Conservation (phyloP, 257 asterid genomes). For the Penstemon newberryi region DNA sequence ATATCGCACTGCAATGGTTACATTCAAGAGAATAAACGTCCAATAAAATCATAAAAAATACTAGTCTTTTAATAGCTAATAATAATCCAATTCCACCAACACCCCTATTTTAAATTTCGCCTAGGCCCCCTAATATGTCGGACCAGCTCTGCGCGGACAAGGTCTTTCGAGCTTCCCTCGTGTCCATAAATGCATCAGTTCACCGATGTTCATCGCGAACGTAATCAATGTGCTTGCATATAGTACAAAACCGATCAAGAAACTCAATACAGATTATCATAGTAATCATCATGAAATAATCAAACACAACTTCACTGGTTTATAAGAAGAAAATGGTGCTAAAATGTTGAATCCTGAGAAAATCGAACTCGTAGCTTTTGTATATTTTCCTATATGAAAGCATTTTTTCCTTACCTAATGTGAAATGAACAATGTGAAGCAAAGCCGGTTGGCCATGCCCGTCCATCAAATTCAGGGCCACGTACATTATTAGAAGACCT, state of each 20-base stretch:
- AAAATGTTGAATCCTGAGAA: constrained; percentile 41
- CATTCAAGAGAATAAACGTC: too few species aligned
- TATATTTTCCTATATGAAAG: neutral
- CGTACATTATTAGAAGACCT: constrained; percentile 89
- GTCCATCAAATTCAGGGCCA: constrained; percentile 92
- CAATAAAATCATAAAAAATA: too few species aligned
- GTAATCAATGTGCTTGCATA: constrained; percentile 72
- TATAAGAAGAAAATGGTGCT: neutral
- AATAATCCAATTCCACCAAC: too few species aligned
- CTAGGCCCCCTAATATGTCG: too few species aligned
- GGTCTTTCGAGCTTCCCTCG: constrained; percentile 78
- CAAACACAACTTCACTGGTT: neutral
- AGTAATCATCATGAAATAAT: neutral
- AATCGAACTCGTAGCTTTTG: neutral
- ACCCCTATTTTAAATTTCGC: too few species aligned
- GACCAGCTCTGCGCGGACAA: constrained; percentile 54
- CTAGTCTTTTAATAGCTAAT: too few species aligned
- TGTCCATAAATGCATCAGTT: constrained; percentile 74
- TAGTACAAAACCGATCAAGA: neutral
- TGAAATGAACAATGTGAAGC: constrained; percentile 95
- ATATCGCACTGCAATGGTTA: too few species aligned
- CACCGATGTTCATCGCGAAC: constrained; percentile 77
- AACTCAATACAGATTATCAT: too few species aligned
- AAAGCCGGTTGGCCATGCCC: constrained; percentile 98
- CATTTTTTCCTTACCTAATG: constrained; percentile 54